Evolutionary conservation across 1,284 basidiomycete species (phyloP), one percentile per base, ranked within the genome.

Genomic region (Melampsora larici-populina): DNA sequence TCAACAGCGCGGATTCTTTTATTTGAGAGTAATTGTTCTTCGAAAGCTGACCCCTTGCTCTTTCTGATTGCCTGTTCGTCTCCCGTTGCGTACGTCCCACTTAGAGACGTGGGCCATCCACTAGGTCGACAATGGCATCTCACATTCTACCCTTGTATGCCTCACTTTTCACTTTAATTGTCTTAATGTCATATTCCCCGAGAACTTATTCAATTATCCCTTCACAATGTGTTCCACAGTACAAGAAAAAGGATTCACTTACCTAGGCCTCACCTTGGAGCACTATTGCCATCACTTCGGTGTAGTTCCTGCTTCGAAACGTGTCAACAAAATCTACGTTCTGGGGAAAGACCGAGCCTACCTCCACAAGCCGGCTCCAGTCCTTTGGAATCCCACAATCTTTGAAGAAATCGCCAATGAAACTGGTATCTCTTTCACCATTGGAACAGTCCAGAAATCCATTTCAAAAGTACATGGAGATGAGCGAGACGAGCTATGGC

Each of bases 371-470:
- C 62, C 62, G 1, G 62, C 62, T 64, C 62, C 62, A 8, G 21
- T 21, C 18, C 33, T 64, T 24, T 64, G 29, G 18, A 21, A 21
- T 11, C 26, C 33, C n/a, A 36, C 29, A 29, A 36, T 64, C 29
- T 64, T 29, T 29, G 29, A 29, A 64, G 33, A 36, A 36, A 64
- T 64, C 29, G 62, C 24, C 3, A 64, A 31, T 64, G 29, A 29
- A 29, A 64, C 62, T 21, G 62, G 62, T 7, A 21, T 64, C 21
- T 31, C 26, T 64, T 64, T 64, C 29, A 64, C 62, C 33, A 64
- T 64, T 29, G 62, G 62, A 13, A 64, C 62, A 31, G 62, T 64
- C 29, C 62, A 64, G 33, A 64, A 64, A 36, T 29, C 74, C 13
- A 7, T 18, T 18, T 31, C 26, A 18, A 31, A 64, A 43, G 43